Conservation (phyloP, 129 eudicot genomes). For the Artemisia argyi region DNA sequence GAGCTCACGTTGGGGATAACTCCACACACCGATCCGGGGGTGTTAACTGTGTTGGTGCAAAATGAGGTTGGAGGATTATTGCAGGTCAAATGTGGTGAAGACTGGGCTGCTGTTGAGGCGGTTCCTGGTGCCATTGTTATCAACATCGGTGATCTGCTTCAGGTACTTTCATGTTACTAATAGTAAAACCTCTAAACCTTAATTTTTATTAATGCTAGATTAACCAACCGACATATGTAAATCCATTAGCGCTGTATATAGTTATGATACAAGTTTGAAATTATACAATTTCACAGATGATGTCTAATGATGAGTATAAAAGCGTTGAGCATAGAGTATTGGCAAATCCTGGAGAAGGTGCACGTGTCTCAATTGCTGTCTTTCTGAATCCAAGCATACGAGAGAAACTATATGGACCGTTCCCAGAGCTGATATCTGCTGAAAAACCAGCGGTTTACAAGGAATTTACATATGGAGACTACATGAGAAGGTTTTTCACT, state of each 20-base stretch:
- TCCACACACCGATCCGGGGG: constrained; percentile 57
- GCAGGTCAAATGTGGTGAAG: constrained; percentile 55
- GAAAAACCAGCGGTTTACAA: no score
- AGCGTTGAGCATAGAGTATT: no score
- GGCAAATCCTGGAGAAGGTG: no score
- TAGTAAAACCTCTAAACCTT: no score
- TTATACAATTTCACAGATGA: no score
- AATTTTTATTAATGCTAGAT: neutral
- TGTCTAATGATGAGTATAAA: no score
- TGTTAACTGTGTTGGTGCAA: constrained; percentile 52
- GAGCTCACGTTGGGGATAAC: constrained; percentile 54
- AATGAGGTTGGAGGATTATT: constrained; percentile 53
- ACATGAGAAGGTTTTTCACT: no score
- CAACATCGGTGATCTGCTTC: constrained; percentile 67
- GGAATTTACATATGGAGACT: no score
- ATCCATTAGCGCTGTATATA: neutral
- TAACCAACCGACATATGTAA: neutral
- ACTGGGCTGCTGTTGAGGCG: constrained; percentile 66
- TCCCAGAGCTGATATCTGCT: no score
- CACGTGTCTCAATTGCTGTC: no score
- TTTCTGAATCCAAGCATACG: no score
- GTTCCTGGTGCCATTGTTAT: constrained; percentile 56
- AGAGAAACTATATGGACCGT: no score
- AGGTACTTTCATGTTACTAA: constrained; percentile 32
- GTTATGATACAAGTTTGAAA: neutral